Conservation (phyloP, 1,139 yeast genomes). For the Arxiozyma heterogenica region DNA sequence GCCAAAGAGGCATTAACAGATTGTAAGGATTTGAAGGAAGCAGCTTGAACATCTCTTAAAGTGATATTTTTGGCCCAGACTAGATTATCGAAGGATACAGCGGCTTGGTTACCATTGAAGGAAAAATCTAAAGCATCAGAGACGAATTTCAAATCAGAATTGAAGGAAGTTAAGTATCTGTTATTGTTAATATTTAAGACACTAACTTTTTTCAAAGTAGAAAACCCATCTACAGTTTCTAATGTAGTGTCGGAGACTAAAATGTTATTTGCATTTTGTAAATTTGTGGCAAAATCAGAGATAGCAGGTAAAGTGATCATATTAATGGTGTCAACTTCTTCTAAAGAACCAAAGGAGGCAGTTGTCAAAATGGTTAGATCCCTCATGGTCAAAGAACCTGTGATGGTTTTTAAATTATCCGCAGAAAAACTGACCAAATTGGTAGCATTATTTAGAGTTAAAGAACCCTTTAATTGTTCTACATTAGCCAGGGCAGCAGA, state of each 20-base stretch:
- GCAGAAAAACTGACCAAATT: slow-evolving; percentile 59
- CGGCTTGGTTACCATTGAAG: slow-evolving; percentile 72
- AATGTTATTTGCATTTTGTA: slow-evolving; percentile 65
- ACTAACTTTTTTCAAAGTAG: slow-evolving; percentile 58
- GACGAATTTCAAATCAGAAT: slow-evolving; percentile 66
- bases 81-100: slow-evolving; percentile 61
- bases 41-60: slow-evolving; percentile 67
- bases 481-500: slow-evolving; percentile 52
- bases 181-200: slow-evolving; percentile 85
- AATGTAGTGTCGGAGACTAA: slow-evolving; percentile 81
- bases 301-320: slow-evolving; percentile 84
- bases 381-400: slow-evolving; percentile 57
- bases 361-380: slow-evolving; percentile 59
- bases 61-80: slow-evolving; percentile 79
- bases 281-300: slow-evolving; percentile 56
- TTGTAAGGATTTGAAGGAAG: slow-evolving; percentile 61
- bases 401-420: slow-evolving; percentile 64
- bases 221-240: slow-evolving; percentile 69
- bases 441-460: slow-evolving; percentile 58
- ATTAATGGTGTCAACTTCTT: slow-evolving; percentile 71
- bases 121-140: slow-evolving; percentile 70
- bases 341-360: slow-evolving; percentile 69
- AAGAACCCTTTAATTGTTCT: slow-evolving; percentile 67
- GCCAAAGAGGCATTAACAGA: slow-evolving; percentile 73
- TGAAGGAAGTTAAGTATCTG: slow-evolving; percentile 56